A percentile compares a stretch with the other conserved stretches of the same genome.
phyloP scores from a whole-genome alignment of 768 basidiomycete species.

The Fomitopsis serialis region DNA sequence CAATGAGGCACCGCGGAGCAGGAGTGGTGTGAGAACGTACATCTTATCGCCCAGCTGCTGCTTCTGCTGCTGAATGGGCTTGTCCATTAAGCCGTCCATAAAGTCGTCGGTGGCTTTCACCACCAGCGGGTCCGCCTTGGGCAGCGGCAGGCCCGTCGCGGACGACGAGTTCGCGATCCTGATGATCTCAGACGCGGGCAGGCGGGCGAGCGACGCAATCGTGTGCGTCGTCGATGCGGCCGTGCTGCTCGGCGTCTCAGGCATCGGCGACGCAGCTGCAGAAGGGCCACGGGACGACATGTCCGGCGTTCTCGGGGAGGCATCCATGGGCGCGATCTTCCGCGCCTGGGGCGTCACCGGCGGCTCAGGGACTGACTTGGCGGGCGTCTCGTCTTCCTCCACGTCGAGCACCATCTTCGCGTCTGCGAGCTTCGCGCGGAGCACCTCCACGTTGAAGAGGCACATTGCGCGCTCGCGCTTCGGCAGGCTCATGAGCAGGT shows the following conservation, averaged over 20 bases:
- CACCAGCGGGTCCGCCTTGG: slow-evolving; percentile 66
- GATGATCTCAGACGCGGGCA: slow-evolving; percentile 76
- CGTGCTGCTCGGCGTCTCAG: slow-evolving; percentile 48
- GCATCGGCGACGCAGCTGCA: slow-evolving; percentile 64
- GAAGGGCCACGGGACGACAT: slow-evolving; percentile 71
- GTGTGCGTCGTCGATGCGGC: slow-evolving; percentile 41
- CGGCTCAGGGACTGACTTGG: slow-evolving; percentile 32
- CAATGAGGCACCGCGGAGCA: not conserved
- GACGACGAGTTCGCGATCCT: slow-evolving; percentile 44
- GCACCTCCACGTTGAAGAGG: slow-evolving; percentile 79
- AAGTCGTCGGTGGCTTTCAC: slow-evolving; percentile 69
- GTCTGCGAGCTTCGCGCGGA: slow-evolving; percentile 72
- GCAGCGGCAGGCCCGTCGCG: slow-evolving; percentile 50
- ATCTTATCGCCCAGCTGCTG: slow-evolving; percentile 19
- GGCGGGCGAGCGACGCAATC: slow-evolving; percentile 60
- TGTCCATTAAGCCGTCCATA: slow-evolving; percentile 80
- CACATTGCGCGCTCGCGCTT: slow-evolving; percentile 90
- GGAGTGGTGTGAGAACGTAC: slow-evolving; percentile 14
- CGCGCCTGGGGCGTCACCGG: slow-evolving; percentile 60
- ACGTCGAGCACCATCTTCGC: slow-evolving; percentile 79
- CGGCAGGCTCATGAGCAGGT: slow-evolving; percentile 78
- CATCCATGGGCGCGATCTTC: slow-evolving; percentile 36
- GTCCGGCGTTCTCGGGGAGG: slow-evolving; percentile 70
- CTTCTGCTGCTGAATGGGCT: slow-evolving; percentile 47
- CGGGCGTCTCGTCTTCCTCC: slow-evolving; percentile 41